Evolutionary conservation across 2,329 filamentous ascomycete genomes (phyloP).

Genomic region (Paecilomyces dactylethromorphus): DNA sequence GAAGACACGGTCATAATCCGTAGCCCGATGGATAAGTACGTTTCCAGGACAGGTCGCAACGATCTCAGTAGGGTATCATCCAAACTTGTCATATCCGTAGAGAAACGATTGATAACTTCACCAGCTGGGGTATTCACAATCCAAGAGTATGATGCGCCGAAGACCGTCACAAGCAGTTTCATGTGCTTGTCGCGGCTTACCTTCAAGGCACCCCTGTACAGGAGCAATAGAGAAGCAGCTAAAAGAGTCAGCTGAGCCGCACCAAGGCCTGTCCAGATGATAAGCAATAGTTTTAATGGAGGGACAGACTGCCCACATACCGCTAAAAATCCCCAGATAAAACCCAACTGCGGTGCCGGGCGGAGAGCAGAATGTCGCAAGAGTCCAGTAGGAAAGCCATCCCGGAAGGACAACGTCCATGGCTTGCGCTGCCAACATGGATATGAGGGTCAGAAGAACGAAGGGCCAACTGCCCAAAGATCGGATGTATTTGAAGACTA

Average conservation of each 20-base stretch:
- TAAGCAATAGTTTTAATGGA: neutral
- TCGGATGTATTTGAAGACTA: constrained; percentile 5
- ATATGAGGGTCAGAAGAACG: neutral
- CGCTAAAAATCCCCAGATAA: constrained; percentile 2
- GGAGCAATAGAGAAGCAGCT: constrained; percentile 4
- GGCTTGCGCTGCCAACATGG: constrained; percentile 3
- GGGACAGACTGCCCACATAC: neutral
- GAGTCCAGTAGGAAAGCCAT: constrained; percentile 9
- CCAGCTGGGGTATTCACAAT: constrained; percentile 9
- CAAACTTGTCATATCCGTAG: constrained; percentile 7
- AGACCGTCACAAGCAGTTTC: constrained; percentile 4
- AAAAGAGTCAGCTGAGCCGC: constrained; percentile 2
- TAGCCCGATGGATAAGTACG: constrained; percentile 9
- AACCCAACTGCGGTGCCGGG: neutral
- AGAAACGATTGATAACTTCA: constrained; percentile 10
- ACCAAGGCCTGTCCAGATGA: constrained; percentile 3
- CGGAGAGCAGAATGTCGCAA: neutral
- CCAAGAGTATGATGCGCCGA: constrained; percentile 9
- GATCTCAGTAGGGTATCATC: constrained; percentile 8
- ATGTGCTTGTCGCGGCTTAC: constrained; percentile 8
- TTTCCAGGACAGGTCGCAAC: constrained; percentile 9
- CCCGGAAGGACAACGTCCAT: constrained; percentile 6
- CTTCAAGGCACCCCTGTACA: constrained; percentile 7
- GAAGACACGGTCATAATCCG: constrained; percentile 9
- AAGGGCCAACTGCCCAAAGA: constrained; percentile 5